Conservation (phyloP, 331 rosid species). For the Rosa hybrid region DNA sequence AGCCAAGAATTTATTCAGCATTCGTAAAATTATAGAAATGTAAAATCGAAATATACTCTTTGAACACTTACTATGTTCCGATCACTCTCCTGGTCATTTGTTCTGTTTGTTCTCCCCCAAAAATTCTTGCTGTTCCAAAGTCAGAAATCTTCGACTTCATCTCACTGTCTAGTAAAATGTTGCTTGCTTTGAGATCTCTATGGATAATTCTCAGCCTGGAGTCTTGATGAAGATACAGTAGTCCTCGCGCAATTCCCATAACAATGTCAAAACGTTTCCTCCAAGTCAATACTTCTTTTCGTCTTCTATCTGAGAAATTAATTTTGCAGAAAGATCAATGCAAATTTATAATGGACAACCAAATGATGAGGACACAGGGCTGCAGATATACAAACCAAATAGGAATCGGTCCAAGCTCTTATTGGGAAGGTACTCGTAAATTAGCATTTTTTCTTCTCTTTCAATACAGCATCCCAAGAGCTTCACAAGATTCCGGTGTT, state of each 20-base stretch:
- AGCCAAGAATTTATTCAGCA: neutral
- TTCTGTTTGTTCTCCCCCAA: conserved; percentile 34
- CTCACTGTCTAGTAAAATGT: conserved; percentile 36
- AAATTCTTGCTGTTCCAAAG: conserved; percentile 37
- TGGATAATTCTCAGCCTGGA: conserved; percentile 46
- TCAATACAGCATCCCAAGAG: conserved; percentile 48
- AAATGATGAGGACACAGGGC: neutral
- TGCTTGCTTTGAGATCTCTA: conserved; percentile 40
- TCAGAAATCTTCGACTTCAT: conserved; percentile 36
- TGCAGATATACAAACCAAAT: conserved; percentile 33
- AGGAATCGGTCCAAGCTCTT: conserved; percentile 48
- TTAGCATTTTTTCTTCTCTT: conserved; percentile 42
- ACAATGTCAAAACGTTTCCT: conserved; percentile 2
- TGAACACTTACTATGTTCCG: conserved; percentile 38
- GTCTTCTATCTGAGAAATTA: neutral
- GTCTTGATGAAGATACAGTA: conserved; percentile 54
- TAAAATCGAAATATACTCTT: neutral
- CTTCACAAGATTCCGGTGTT: conserved; percentile 47
- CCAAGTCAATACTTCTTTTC: neutral
- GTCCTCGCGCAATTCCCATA: conserved; percentile 41
- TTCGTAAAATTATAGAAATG: neutral
- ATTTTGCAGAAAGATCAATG: neutral
- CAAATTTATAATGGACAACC: neutral
- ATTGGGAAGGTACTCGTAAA: conserved; percentile 51
- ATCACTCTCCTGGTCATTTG: conserved; percentile 36